Percentiles rank a stretch among this genome's conserved stretches.
Evolutionary conservation across 305 asterid species (phyloP).

Genomic region (Solanum hybrid): DNA sequence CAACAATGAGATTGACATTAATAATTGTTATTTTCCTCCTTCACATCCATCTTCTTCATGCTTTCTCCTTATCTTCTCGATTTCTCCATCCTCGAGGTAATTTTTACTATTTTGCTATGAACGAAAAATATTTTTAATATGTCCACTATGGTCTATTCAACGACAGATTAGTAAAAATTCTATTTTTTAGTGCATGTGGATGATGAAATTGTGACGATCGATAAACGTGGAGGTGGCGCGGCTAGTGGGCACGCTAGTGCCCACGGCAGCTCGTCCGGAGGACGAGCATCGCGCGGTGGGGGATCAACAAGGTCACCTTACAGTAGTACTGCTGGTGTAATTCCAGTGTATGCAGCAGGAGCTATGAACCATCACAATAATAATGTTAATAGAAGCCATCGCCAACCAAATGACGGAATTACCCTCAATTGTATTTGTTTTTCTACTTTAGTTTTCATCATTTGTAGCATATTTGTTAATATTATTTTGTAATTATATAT

Average conservation of each 20-base stretch:
- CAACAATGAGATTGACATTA: background rate
- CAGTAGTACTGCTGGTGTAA: background rate
- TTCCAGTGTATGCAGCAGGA: background rate
- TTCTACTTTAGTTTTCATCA: background rate
- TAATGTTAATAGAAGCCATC: background rate
- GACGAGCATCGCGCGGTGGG: background rate
- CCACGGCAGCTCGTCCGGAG: background rate
- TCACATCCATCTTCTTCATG: background rate
- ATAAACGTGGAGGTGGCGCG: background rate
- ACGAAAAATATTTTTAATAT: background rate
- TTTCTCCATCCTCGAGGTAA: background rate
- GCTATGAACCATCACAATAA: conserved; percentile 1
- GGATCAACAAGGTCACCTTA: background rate
- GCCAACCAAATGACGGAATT: background rate
- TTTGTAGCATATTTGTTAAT: background rate
- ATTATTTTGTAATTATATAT: background rate
- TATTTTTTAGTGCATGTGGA: background rate
- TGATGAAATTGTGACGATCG: background rate
- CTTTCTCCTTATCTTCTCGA: background rate
- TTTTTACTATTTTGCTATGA: background rate
- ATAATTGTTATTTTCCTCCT: background rate
- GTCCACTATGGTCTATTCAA: background rate
- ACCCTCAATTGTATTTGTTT: background rate
- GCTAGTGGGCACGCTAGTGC: background rate
- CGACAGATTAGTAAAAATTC: background rate